phyloP scores from a whole-genome alignment of 805 yeast species.

The Komagataella pastoris region DNA sequence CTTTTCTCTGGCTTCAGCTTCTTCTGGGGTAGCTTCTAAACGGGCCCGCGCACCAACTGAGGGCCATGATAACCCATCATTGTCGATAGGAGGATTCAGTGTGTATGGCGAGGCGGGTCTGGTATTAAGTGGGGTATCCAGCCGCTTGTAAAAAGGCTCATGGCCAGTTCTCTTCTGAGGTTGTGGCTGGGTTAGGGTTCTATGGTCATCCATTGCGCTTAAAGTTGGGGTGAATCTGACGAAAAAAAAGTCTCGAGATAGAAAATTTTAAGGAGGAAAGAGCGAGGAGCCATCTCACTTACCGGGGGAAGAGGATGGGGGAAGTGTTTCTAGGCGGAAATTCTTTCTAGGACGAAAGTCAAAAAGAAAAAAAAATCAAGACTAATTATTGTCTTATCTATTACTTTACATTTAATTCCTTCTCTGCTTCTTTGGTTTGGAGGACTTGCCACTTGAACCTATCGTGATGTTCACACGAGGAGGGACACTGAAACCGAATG shows the following conservation, averaged over 20 bases:
- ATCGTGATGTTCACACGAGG: slow-evolving; percentile 95
- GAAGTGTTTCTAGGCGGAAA: background rate
- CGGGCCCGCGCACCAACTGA: slow-evolving; percentile 71
- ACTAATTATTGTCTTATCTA: background rate
- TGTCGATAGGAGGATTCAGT: slow-evolving; percentile 73
- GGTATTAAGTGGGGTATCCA: slow-evolving; percentile 51
- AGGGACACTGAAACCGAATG: slow-evolving; percentile 90
- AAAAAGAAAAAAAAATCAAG: background rate
- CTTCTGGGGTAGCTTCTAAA: slow-evolving; percentile 55
- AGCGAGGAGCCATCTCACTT: background rate
- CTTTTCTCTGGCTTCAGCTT: slow-evolving; percentile 48
- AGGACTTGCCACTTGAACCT: slow-evolving; percentile 50
- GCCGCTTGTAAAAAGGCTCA: slow-evolving; percentile 20
- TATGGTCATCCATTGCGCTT: background rate
- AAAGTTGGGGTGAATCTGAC: background rate
- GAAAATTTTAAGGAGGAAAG: background rate
- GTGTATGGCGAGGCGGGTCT: slow-evolving; percentile 79
- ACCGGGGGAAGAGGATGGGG: background rate
- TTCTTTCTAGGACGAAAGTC: background rate
- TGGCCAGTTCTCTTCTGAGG: slow-evolving; percentile 2
- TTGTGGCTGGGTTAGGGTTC: background rate
- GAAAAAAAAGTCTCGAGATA: background rate
- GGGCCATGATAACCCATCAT: slow-evolving; percentile 93
- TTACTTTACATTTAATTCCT: background rate
- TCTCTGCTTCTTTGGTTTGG: background rate